A percentile compares a stretch with the other conserved stretches of the same genome.
Conservation (phyloP, 2,329 filamentous ascomycete genomes). For the Aspergillus sp. region DNA sequence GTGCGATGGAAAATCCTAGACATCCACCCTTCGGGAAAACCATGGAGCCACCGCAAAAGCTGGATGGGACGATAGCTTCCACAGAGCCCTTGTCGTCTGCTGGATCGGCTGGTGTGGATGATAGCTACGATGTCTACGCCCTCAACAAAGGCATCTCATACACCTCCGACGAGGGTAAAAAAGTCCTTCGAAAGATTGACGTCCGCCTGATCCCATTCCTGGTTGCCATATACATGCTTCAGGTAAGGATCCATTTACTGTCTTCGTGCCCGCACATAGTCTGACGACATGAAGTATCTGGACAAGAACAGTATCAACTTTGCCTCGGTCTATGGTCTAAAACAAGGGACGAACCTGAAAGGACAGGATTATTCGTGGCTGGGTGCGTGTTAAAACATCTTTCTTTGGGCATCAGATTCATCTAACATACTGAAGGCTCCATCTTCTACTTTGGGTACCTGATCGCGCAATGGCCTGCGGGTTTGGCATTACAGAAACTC, state of each 20-base stretch:
- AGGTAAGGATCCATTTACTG: constrained; percentile 43
- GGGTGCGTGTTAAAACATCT: constrained; percentile 11
- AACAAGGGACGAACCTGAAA: constrained; percentile 23
- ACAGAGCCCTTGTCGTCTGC: constrained; percentile 11
- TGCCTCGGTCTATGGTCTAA: constrained; percentile 31
- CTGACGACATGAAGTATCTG: constrained; percentile 31
- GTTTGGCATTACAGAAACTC: constrained; percentile 45
- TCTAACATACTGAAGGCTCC: constrained; percentile 26
- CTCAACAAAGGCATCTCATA: constrained; percentile 21
- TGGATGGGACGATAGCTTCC: constrained; percentile 8
- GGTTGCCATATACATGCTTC: constrained; percentile 59
- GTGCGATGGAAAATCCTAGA: too few species aligned
- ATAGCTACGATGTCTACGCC: constrained; percentile 39
- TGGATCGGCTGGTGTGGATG: constrained; percentile 27
- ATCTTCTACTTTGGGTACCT: constrained; percentile 55
- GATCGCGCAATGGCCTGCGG: constrained; percentile 45
- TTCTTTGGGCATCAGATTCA: neutral
- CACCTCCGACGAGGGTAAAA: constrained; percentile 22
- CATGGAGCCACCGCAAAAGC: constrained; percentile 9
- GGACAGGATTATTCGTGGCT: constrained; percentile 30
- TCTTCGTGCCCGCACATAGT: neutral
- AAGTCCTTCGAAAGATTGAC: constrained; percentile 57
- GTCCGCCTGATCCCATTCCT: constrained; percentile 54
- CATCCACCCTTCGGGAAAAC: neutral
- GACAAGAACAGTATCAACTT: constrained; percentile 57